Percentiles rank a stretch among this genome's conserved stretches.
phyloP scores from a whole-genome alignment of 2,329 filamentous ascomycete genomes.

The Diaporthe velutina region DNA sequence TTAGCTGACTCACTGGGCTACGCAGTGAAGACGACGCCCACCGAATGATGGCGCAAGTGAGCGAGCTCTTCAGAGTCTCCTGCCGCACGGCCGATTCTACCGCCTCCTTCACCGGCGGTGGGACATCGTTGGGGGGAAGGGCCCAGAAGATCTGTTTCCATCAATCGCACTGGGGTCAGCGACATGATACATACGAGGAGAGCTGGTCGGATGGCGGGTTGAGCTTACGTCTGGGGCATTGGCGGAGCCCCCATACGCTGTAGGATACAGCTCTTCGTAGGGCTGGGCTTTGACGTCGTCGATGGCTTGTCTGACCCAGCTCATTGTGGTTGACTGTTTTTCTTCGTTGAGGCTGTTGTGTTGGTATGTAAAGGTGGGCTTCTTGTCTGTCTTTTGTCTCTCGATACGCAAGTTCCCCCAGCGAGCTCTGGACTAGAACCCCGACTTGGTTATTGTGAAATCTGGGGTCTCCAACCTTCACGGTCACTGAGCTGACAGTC shows the following conservation, averaged over 20 bases:
- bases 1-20: not conserved
- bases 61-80: not conserved
- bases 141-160: conserved; percentile 25
- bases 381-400: not conserved
- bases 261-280: conserved; percentile 31
- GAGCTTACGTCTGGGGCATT: conserved; percentile 24
- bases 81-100: conserved; percentile 20
- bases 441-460: not conserved
- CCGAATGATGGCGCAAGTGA: conserved; percentile 29
- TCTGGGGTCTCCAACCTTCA: not conserved
- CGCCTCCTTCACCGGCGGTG: not conserved
- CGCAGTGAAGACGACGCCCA: not conserved
- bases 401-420: not conserved
- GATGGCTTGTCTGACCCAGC: conserved; percentile 27
- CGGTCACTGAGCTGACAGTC: rapidly evolving
- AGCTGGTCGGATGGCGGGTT: not conserved
- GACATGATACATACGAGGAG: too few species aligned
- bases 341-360: not conserved
- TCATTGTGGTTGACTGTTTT: not conserved
- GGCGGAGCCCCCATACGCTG: not conserved
- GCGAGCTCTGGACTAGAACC: not conserved
- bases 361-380: rapidly evolving
- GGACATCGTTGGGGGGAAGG: conserved; percentile 20
- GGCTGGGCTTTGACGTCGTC: not conserved
- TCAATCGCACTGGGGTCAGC: not conserved